Percentiles rank a stretch among this genome's conserved stretches.
Conservation (phyloP, 345 rosid species). For the Citrus hindsii region DNA sequence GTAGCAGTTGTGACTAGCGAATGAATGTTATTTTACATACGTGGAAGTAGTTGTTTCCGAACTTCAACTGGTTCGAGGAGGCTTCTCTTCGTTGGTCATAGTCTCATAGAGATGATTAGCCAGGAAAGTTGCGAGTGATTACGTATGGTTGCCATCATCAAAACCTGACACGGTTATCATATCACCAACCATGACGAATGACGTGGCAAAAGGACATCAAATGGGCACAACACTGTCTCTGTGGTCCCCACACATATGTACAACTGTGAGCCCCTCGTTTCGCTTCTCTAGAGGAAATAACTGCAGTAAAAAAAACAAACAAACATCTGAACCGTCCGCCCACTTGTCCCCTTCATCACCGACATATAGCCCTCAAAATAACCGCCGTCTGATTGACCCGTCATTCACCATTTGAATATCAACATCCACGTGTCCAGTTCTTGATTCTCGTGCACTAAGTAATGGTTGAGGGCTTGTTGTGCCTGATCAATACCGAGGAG, state of each 20-base stretch:
- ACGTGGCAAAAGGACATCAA: conserved; percentile 24
- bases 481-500: neutral
- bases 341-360: conserved; percentile 35
- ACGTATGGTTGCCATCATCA: conserved; percentile 31
- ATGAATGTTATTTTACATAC: too few relatives aligned
- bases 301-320: neutral
- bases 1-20: too few relatives aligned
- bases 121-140: conserved; percentile 3
- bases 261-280: neutral
- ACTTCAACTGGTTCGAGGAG: neutral
- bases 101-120: neutral
- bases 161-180: conserved; percentile 26
- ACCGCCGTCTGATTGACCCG: conserved; percentile 28
- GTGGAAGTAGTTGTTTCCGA: too few relatives aligned
- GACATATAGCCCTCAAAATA: conserved; percentile 26
- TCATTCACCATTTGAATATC: conserved; percentile 9
- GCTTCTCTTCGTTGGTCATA: too few relatives aligned
- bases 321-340: conserved; percentile 32
- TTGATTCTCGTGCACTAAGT: neutral
- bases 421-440: conserved; percentile 25
- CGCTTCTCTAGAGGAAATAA: neutral
- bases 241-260: conserved; percentile 6
- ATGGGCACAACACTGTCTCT: conserved; percentile 3
- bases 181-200: conserved; percentile 14
- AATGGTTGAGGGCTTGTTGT: neutral